phyloP scores from a whole-genome alignment of 2,329 filamentous ascomycete species.

The Aspergillus caelatus region DNA sequence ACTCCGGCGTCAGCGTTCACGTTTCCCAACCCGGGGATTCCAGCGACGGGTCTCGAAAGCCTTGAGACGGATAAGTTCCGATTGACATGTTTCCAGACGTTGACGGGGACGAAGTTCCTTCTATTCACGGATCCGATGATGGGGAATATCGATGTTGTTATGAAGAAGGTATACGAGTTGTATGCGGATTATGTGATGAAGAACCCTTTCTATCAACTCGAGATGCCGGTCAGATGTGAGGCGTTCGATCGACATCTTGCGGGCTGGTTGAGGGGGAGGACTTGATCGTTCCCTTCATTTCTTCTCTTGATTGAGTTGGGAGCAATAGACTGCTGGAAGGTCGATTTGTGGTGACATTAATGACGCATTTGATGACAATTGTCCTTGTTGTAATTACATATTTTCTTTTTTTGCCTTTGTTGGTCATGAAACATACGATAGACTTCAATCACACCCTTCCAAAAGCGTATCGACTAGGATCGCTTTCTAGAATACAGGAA shows the following conservation, averaged over 20 bases:
- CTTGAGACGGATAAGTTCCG: slow-evolving; percentile 94
- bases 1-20: slow-evolving; percentile 29
- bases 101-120: slow-evolving; percentile 93
- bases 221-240: slow-evolving; percentile 96
- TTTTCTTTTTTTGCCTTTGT: background rate
- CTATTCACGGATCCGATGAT: slow-evolving; percentile 91
- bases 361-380: slow-evolving; percentile 12
- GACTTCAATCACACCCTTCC: slow-evolving; percentile 14
- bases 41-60: slow-evolving; percentile 75
- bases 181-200: slow-evolving; percentile 99
- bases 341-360: slow-evolving; percentile 8
- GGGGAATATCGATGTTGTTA: slow-evolving; percentile 78
- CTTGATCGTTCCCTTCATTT: slow-evolving; percentile 15
- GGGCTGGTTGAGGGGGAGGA: slow-evolving; percentile 71
- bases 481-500: slow-evolving; percentile 23
- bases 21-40: slow-evolving; percentile 35
- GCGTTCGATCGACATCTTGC: slow-evolving; percentile 86
- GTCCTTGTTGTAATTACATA: slow-evolving; percentile 8
- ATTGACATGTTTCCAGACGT: slow-evolving; percentile 91
- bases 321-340: slow-evolving; percentile 24
- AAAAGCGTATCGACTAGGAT: slow-evolving; percentile 16
- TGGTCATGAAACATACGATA: slow-evolving; percentile 12
- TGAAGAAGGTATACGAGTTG: slow-evolving; percentile 86
- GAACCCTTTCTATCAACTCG: slow-evolving; percentile 96
- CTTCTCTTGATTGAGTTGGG: background rate